phyloP scores from a whole-genome alignment of 169 alveolate genomes.

The Theileria annulata region DNA sequence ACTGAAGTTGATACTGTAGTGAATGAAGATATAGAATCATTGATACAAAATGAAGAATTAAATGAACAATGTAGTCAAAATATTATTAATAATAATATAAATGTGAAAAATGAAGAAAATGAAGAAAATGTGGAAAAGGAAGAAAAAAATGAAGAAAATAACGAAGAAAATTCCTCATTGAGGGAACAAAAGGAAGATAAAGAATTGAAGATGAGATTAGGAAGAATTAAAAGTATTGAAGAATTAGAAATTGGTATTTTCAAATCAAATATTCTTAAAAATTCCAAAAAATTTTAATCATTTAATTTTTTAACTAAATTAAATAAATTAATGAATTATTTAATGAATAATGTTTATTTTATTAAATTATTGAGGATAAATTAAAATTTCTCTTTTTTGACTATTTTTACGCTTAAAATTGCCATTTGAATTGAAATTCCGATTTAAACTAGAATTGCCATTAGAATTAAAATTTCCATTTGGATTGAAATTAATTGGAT shows the following conservation, averaged over 20 bases:
- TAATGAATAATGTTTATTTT: background rate
- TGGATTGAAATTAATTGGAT: no score
- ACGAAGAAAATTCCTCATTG: background rate
- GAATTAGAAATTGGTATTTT: constrained; percentile 9
- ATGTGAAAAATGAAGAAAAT: background rate
- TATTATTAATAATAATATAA: background rate
- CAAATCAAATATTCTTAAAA: background rate
- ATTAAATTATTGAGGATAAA: constrained; percentile 3
- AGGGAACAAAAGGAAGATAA: background rate
- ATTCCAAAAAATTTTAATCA: no score
- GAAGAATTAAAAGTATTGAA: background rate
- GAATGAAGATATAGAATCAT: background rate
- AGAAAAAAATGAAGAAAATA: background rate
- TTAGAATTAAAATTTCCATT: background rate
- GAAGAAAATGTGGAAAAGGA: background rate
- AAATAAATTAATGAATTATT: constrained; percentile 8
- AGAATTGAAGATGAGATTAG: background rate
- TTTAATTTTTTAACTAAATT: no score
- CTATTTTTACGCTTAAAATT: background rate
- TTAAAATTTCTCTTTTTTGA: background rate
- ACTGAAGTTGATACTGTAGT: background rate
- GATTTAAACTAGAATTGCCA: background rate
- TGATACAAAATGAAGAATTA: background rate
- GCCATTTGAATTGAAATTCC: background rate
- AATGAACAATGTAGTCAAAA: background rate